phyloP scores from a whole-genome alignment of 805 yeast genomes.

The Yamadazyma tumulicola region DNA sequence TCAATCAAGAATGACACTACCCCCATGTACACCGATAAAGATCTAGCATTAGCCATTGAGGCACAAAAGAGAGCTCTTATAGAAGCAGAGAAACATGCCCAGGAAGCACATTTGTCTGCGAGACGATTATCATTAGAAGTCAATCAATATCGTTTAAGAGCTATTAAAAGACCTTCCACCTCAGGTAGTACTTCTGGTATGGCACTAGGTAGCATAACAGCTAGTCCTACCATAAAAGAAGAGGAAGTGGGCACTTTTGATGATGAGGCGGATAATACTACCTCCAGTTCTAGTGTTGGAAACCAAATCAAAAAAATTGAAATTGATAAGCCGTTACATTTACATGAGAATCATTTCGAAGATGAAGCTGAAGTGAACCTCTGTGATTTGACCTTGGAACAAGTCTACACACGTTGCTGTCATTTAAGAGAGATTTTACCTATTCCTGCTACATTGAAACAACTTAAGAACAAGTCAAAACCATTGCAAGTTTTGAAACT shows the following conservation, averaged over 20 bases:
- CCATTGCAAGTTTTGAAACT: conserved; percentile 54
- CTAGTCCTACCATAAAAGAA: conserved; percentile 2
- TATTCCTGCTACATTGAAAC: conserved; percentile 75
- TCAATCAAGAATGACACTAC: conserved; percentile 13
- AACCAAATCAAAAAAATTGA: conserved; percentile 26
- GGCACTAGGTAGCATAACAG: conserved; percentile 8
- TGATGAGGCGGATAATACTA: conserved; percentile 5
- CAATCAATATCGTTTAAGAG: conserved; percentile 33
- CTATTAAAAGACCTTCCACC: conserved; percentile 9
- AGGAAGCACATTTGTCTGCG: conserved; percentile 73
- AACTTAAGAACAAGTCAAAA: conserved; percentile 46
- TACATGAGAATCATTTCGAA: conserved; percentile 52
- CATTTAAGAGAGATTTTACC: conserved; percentile 90
- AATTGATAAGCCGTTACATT: conserved; percentile 71
- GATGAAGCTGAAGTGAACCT: conserved; percentile 19
- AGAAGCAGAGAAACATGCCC: conserved; percentile 70
- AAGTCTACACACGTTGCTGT: conserved; percentile 77
- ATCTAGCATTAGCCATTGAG: conserved; percentile 55
- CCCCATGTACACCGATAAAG: conserved; percentile 40
- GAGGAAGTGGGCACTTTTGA: conserved; percentile 18
- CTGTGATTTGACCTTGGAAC: conserved; percentile 39
- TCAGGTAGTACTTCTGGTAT: conserved; percentile 1
- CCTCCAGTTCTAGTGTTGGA: not conserved
- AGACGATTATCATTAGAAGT: conserved; percentile 68
- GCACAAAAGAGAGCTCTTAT: conserved; percentile 49